These are phyloP conservation scores for Amauroascus verrucosus DNA, from an alignment of 2,329 filamentous ascomycete species.

Conservation along the genomic window DNA sequence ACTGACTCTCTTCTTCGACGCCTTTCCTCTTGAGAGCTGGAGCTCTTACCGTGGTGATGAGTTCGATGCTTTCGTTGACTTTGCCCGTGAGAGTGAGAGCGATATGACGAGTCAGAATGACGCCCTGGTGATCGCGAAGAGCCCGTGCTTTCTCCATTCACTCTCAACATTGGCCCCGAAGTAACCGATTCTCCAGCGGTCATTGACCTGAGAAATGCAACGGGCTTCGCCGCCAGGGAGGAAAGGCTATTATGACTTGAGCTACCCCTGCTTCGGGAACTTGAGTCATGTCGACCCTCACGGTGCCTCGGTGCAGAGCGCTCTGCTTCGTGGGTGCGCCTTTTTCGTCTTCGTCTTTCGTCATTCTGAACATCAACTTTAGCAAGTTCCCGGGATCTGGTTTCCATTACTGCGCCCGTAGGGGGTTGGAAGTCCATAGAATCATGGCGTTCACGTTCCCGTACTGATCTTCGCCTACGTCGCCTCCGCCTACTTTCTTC, in stretches of 20 bases:
- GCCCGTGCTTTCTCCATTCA: conserved; percentile 26
- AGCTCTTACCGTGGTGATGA: conserved; percentile 1
- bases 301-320: conserved; percentile 9
- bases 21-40: conserved; percentile 5
- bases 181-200: conserved; percentile 34
- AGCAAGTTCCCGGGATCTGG: not conserved
- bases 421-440: conserved; percentile 28
- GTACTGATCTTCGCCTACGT: conserved; percentile 23
- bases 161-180: conserved; percentile 30
- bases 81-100: conserved; percentile 22
- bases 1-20: conserved; percentile 2
- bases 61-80: conserved; percentile 17
- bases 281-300: conserved; percentile 19
- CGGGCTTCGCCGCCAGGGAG: conserved; percentile 17
- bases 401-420: conserved; percentile 13
- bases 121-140: conserved; percentile 21
- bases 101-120: conserved; percentile 24
- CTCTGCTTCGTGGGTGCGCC: conserved; percentile 19
- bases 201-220: conserved; percentile 25
- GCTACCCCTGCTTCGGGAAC: conserved; percentile 19
- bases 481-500: conserved; percentile 14
- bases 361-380: conserved; percentile 19
- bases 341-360: conserved; percentile 21
- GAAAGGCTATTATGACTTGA: conserved; percentile 22
- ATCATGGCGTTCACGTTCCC: conserved; percentile 27